phyloP scores from a whole-genome alignment of 305 asterid genomes.

The Solanum chacoense region DNA sequence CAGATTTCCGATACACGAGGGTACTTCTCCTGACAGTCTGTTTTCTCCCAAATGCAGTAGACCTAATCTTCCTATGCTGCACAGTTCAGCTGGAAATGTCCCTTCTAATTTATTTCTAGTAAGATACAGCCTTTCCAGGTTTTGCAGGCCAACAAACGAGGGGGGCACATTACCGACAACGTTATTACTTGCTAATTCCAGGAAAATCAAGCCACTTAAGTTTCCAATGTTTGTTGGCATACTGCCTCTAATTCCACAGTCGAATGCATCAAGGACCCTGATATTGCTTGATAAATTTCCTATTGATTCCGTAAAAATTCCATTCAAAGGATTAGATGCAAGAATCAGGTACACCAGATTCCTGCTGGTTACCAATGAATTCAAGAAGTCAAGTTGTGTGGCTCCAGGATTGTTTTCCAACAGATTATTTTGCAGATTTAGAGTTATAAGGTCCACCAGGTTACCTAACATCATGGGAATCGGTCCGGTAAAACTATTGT shows the following conservation, averaged over 20 bases:
- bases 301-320: conserved; percentile 17
- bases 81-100: background rate
- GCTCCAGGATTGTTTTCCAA: conserved; percentile 12
- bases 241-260: conserved; percentile 20
- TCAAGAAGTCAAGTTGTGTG: conserved; percentile 16
- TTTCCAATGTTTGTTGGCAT: conserved; percentile 25
- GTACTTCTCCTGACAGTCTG: conserved; percentile 14
- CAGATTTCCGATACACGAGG: conserved; percentile 18
- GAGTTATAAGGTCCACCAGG: conserved; percentile 10
- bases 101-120: background rate
- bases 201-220: conserved; percentile 21
- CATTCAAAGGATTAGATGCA: conserved; percentile 23
- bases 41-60: background rate
- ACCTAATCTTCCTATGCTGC: background rate
- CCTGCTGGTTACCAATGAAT: conserved; percentile 24
- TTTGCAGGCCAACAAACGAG: background rate
- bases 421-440: conserved; percentile 14
- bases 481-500: conserved; percentile 27
- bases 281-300: conserved; percentile 37
- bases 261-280: background rate
- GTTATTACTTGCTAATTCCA: conserved; percentile 12
- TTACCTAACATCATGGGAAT: conserved; percentile 26
- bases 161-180: conserved; percentile 13
- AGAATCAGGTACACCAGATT: conserved; percentile 23
- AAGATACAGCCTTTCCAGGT: background rate